Evolutionary conservation across 192 early-diverging fungal genomes (phyloP).

Genomic region (Endogone sp.): DNA sequence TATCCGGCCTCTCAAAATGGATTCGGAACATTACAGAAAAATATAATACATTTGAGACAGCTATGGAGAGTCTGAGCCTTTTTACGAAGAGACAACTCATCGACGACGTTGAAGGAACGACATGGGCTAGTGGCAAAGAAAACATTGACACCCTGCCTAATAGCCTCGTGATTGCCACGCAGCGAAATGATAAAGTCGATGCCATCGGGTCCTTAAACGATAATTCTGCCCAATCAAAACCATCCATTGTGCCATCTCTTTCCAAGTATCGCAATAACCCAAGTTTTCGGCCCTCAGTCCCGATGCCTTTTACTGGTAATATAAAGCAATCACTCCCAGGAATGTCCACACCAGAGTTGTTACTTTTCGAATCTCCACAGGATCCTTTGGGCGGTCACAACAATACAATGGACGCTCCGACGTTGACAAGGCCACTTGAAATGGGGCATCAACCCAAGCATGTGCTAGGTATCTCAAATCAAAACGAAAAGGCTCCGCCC

Average conservation of each 20-base stretch:
- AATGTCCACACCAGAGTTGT: not conserved
- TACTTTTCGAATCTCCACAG: not conserved
- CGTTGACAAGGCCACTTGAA: not conserved
- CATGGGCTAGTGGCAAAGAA: not conserved
- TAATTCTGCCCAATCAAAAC: not conserved
- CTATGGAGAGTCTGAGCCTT: not conserved
- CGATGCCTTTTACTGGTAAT: not conserved
- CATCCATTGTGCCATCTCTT: not conserved
- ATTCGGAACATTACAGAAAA: constrained; percentile 27
- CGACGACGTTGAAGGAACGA: not conserved
- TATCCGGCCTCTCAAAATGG: constrained; percentile 65
- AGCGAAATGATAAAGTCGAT: not conserved
- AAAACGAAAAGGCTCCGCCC: not conserved
- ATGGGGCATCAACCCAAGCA: not conserved
- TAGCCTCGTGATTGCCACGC: not conserved
- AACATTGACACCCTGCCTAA: not conserved
- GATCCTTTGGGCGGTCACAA: not conserved
- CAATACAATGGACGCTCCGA: not conserved
- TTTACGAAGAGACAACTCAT: not conserved
- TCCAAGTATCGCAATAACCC: not conserved
- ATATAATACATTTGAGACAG: not conserved
- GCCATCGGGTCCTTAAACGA: not conserved
- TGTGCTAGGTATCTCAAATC: not conserved
- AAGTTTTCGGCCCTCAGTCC: not conserved
- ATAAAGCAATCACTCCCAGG: not conserved